Conservation (phyloP, 1,139 yeast species). For the Candida sanyaensis region DNA sequence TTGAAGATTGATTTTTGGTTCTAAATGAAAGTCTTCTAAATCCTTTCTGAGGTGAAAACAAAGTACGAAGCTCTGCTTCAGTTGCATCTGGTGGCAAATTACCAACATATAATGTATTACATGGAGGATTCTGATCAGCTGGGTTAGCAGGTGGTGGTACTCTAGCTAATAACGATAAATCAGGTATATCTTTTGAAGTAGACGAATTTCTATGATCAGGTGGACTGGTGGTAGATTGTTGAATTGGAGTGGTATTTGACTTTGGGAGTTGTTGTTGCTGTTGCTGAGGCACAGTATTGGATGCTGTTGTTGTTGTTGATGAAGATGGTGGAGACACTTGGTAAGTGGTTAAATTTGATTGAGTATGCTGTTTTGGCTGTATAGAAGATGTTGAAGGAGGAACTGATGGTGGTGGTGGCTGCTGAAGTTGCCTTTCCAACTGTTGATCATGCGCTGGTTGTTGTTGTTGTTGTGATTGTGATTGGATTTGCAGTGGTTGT, state of each 20-base stretch:
- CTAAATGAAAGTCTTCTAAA: slow-evolving; percentile 90
- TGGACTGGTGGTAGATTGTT: slow-evolving; percentile 12
- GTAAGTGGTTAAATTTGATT: slow-evolving; percentile 8
- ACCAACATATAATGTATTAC: slow-evolving; percentile 95
- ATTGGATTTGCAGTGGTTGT: slow-evolving; percentile 11
- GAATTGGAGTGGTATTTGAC: slow-evolving; percentile 16
- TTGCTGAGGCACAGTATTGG: slow-evolving; percentile 4
- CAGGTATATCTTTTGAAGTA: slow-evolving; percentile 55
- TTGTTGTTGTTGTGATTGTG: slow-evolving; percentile 21
- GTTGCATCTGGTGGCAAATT: slow-evolving; percentile 97
- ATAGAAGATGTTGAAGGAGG: slow-evolving; percentile 11
- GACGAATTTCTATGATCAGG: slow-evolving; percentile 13
- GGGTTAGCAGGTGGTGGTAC: slow-evolving; percentile 98
- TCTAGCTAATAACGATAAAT: slow-evolving; percentile 67
- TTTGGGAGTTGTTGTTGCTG: slow-evolving; percentile 11
- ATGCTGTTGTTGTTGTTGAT: not conserved
- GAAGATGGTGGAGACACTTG: slow-evolving; percentile 1
- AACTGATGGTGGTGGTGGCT: slow-evolving; percentile 17
- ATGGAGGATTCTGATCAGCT: slow-evolving; percentile 98
- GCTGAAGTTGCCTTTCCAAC: slow-evolving; percentile 13
- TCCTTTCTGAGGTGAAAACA: slow-evolving; percentile 88
- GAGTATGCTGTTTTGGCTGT: slow-evolving; percentile 7
- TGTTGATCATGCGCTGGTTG: slow-evolving; percentile 17
- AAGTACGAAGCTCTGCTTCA: slow-evolving; percentile 84
- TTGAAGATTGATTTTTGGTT: slow-evolving; percentile 57